These are phyloP conservation scores for Periconia digitata DNA, from an alignment of 2,329 filamentous ascomycete species.

Conservation along the genomic window DNA sequence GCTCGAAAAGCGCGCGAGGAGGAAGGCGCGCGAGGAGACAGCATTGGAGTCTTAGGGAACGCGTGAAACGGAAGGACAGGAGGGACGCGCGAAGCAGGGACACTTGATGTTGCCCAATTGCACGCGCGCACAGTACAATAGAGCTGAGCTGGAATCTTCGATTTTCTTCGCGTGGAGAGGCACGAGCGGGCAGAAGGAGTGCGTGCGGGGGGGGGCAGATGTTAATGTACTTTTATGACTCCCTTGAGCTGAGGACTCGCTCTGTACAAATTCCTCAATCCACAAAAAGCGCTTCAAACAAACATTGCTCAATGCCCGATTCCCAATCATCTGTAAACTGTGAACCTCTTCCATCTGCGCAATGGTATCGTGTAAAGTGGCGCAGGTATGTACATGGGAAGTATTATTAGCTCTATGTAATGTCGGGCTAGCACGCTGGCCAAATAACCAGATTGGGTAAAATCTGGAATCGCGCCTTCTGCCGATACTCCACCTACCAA, in stretches of 20 bases:
- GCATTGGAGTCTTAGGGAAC: conserved; percentile 15
- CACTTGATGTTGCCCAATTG: background rate
- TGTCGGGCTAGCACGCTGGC: no score
- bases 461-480: conserved; percentile 4
- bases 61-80: background rate
- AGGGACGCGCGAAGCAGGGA: background rate
- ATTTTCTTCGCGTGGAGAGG: background rate
- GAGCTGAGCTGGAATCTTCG: conserved; percentile 5
- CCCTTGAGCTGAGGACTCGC: conserved; percentile 33
- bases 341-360: no score
- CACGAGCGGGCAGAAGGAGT: conserved; percentile 2
- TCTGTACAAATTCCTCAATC: conserved; percentile 34
- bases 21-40: conserved; percentile 64
- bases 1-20: conserved; percentile 85
- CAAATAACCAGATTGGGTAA: conserved; percentile 18
- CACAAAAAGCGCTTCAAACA: conserved; percentile 10
- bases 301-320: no score
- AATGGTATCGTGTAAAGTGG: no score
- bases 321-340: no score
- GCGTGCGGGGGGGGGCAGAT: conserved; percentile 2
- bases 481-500: conserved; percentile 23
- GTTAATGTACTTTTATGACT: conserved; percentile 24
- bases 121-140: background rate
- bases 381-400: no score
- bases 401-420: no score